Base-by-base conservation (phyloP, 345 rosid species). In the Euphorbia lathyris region DNA sequence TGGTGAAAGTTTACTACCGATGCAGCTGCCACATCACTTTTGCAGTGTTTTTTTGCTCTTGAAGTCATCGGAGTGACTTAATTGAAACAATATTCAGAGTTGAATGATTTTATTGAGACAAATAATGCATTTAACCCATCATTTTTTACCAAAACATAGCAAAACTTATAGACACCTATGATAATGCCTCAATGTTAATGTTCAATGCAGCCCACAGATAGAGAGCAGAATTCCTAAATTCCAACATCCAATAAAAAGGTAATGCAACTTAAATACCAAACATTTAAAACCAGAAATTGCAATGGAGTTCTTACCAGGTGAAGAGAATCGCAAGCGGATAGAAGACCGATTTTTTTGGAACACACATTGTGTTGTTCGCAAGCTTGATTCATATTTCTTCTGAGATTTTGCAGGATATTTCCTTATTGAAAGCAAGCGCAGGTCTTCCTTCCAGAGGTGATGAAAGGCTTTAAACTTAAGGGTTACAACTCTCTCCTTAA, bases 381-480 rank as follows among this genome's bases (percentile, higher is more conserved):
- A 72, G 77, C 79, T 81, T 4, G 76, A 68, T 43, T 92, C 97
- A 56, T 63, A 63, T 83, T 86, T 92, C 72, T 81, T 89, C 65
- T 84, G 95, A 75, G 91, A 82, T 76, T 84, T 92, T 36, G 88
- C 82, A 59, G 85, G 86, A 51, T 63, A 75, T 81, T 87, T 96
- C 76, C 83, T 75, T 29, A 79, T 68, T 23, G 87, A 84, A 25
- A 80, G 85, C 73, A 81, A 72, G 20, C 72, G 83, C 84, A 86
- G 27, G 77, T 96, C 99, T 78, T 90, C 97, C 86, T 86, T 92
- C 99, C 99, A 96, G 22, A 82, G 71, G 69, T 83, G 87, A 71
- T 82, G 86, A 78, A 87, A 83, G 25, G 86, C 91, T 82, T 85
- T 96, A 74, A 85, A 92, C 83, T 96, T 89, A 42, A 92, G 89